phyloP scores from a whole-genome alignment of 192 early-diverging fungal species.

The Glomus cerebriforme region DNA sequence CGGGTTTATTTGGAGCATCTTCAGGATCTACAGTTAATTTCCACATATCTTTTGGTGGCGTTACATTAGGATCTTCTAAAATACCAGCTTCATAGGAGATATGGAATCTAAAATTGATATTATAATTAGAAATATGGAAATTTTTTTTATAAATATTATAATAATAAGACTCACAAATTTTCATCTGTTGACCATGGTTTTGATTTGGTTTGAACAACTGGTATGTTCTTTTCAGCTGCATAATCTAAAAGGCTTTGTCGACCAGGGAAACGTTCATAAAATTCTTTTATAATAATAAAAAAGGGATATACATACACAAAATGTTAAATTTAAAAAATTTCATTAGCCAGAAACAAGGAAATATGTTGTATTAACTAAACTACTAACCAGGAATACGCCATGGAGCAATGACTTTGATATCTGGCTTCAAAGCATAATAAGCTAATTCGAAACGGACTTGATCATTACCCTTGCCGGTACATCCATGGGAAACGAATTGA shows the following conservation, averaged over 20 bases:
- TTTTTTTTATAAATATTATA: not conserved
- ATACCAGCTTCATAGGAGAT: slow-evolving; percentile 65
- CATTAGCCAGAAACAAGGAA: not conserved
- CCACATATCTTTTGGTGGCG: slow-evolving; percentile 99
- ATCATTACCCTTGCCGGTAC: slow-evolving; percentile 99
- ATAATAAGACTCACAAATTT: slow-evolving; percentile 25
- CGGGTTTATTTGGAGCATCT: slow-evolving; percentile 93
- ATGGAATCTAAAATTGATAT: not conserved
- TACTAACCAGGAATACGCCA: slow-evolving; percentile 84
- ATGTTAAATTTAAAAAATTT: not conserved
- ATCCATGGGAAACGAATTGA: slow-evolving; percentile 96
- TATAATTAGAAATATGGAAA: not conserved
- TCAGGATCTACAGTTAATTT: slow-evolving; percentile 97
- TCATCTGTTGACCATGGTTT: slow-evolving; percentile 99
- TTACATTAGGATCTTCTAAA: slow-evolving; percentile 93
- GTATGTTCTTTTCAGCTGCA: slow-evolving; percentile 86
- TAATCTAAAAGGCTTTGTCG: slow-evolving; percentile 90
- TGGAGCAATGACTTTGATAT: slow-evolving; percentile 95
- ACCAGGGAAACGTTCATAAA: slow-evolving; percentile 95
- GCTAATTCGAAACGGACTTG: slow-evolving; percentile 99
- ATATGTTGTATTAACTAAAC: not conserved
- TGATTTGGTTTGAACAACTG: slow-evolving; percentile 92
- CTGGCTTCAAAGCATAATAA: slow-evolving; percentile 93
- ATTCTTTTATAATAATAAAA: slow-evolving; percentile 46
- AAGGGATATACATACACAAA: not conserved